Conservation (phyloP, 495 filamentous ascomycete genomes). For the Penicillium cinerascens region DNA sequence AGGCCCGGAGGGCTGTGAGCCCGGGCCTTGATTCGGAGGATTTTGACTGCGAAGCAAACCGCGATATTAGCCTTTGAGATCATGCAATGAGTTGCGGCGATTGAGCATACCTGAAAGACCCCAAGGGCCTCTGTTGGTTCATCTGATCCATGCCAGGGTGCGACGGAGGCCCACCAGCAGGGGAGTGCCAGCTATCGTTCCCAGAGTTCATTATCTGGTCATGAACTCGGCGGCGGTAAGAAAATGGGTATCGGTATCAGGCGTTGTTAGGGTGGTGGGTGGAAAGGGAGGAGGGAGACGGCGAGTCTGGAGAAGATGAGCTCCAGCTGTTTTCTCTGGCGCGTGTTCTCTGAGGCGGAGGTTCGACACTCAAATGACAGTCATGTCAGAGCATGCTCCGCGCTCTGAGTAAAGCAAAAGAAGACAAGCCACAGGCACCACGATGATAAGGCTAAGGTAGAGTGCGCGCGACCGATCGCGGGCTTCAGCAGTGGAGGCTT, state of each 20-base stretch:
- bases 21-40: slow-evolving; percentile 45
- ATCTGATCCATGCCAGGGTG: slow-evolving; percentile 47
- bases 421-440: background rate
- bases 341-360: background rate
- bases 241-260: background rate
- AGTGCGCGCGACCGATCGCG: slow-evolving; percentile 49
- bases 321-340: slow-evolving; percentile 18
- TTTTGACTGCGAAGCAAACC: slow-evolving; percentile 35
- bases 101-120: slow-evolving; percentile 41
- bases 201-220: slow-evolving; percentile 43
- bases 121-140: slow-evolving; percentile 43
- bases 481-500: slow-evolving; percentile 42
- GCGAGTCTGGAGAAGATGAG: slow-evolving; percentile 6
- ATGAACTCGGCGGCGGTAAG: slow-evolving; percentile 16
- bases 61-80: slow-evolving; percentile 13
- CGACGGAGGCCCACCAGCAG: slow-evolving; percentile 40
- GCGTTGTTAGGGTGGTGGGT: background rate
- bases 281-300: slow-evolving; percentile 1
- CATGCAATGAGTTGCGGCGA: background rate
- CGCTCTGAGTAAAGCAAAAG: background rate
- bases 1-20: slow-evolving; percentile 45
- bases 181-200: slow-evolving; percentile 47
- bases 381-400: slow-evolving; percentile 28
- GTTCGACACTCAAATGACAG: slow-evolving; percentile 18
- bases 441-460: slow-evolving; percentile 10